Conservation (phyloP, 805 yeast species). For the Ogataea ganodermae region DNA sequence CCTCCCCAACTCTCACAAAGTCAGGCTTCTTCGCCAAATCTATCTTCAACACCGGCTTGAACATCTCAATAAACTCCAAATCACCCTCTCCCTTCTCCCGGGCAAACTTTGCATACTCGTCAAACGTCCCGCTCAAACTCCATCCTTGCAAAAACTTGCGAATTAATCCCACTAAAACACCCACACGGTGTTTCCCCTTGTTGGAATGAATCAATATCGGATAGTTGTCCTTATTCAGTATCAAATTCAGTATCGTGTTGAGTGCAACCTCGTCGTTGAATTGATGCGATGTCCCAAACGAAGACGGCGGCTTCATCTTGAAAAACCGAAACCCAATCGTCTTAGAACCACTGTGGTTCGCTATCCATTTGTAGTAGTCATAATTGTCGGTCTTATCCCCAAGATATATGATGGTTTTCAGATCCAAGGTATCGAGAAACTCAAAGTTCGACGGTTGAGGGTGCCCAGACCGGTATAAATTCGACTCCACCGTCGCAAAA, state of each 20-base stretch:
- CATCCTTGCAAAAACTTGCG: conserved; percentile 87
- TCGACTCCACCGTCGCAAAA: conserved; percentile 84
- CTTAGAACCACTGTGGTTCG: conserved; percentile 37
- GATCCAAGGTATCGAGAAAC: conserved; percentile 67
- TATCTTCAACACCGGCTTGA: conserved; percentile 60
- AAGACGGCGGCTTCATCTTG: conserved; percentile 58
- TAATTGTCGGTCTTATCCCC: conserved; percentile 72
- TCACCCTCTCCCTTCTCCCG: conserved; percentile 93
- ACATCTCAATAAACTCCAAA: conserved; percentile 84
- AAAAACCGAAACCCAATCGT: conserved; percentile 58
- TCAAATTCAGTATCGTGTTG: conserved; percentile 53
- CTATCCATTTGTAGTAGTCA: conserved; percentile 73
- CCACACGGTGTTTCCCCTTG: conserved; percentile 96
- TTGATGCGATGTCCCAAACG: conserved; percentile 58
- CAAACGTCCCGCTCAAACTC: conserved; percentile 90
- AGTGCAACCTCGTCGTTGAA: conserved; percentile 61
- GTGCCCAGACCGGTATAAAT: conserved; percentile 88
- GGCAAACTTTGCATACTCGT: conserved; percentile 90
- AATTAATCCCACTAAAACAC: conserved; percentile 89
- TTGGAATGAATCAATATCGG: conserved; percentile 91
- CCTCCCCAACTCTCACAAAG: conserved; percentile 49
- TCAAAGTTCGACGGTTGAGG: conserved; percentile 86
- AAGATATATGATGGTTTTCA: conserved; percentile 78
- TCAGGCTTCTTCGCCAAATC: conserved; percentile 56
- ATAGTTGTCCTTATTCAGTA: conserved; percentile 67